Evolutionary conservation across 2,329 filamentous ascomycete species (phyloP), one percentile per base, ranked within the genome.

Genomic region (Alternaria alternata): DNA sequence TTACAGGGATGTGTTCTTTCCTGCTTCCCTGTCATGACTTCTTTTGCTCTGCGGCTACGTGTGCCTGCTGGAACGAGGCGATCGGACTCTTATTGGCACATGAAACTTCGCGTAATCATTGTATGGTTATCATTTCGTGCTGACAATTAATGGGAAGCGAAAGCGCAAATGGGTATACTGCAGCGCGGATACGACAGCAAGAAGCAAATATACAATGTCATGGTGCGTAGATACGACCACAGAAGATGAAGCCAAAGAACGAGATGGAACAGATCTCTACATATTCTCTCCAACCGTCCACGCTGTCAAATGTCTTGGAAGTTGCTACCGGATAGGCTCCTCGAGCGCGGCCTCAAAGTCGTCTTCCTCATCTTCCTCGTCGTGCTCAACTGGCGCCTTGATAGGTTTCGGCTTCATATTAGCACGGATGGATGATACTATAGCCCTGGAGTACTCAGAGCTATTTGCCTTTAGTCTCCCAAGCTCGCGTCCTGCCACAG

Each of bases 401-500:
- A 65, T 62, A n/a, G 65, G 72, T 59, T 69, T 74, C 1, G 77
- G 72, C 54, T 75, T 78, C 65, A 80, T 62, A 12, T 66, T 69
- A 0, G 61, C 57, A 44, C 69, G 72, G n/a, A 79, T 73, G 0
- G 18, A 18, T 7, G 58, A 38, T 0, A 65, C 57, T 3, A 80
- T 53, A 7, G 36, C 20, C 4, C 64, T 59, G 2, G 70, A 62
- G 18, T 51, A 48, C 1, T 57, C 48, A 4, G 39, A 43, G 11
- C 46, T 41, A 4, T 54, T 24, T 1, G 73, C 71, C 54, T 83
- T 82, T 16, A 82, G 57, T 22, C 68, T 59, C 9, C 73, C 76
- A 3, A 83, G 68, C 57, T 82, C 77, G 12, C 62, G 58, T 6
- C 81, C 81, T 0, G 81, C 81, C 64, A 82, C 75, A 24, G 67